Percentiles rank a stretch among this genome's conserved stretches.
These are phyloP conservation scores for Podospora australis DNA, from an alignment of 495 filamentous ascomycete species.

Conservation along the genomic window DNA sequence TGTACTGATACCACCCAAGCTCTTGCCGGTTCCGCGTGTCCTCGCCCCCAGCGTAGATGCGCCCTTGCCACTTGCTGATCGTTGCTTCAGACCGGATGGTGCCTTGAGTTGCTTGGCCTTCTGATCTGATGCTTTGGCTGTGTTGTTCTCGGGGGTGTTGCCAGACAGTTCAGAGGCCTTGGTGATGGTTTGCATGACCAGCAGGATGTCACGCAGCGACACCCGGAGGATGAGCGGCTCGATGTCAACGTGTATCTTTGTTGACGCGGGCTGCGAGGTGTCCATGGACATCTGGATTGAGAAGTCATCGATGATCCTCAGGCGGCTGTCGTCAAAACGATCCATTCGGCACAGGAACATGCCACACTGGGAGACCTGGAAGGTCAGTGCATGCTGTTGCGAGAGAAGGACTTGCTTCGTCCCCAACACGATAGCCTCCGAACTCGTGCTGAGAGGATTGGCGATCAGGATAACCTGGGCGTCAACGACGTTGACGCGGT, in stretches of 20 bases:
- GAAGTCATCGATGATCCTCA: slow-evolving; percentile 93
- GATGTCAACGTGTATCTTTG: slow-evolving; percentile 77
- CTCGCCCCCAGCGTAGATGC: slow-evolving; percentile 50
- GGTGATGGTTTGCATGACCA: slow-evolving; percentile 87
- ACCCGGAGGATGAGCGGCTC: slow-evolving; percentile 90
- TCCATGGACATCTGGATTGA: slow-evolving; percentile 86
- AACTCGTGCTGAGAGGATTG: slow-evolving; percentile 80
- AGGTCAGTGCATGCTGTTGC: slow-evolving; percentile 85
- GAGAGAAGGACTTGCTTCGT: slow-evolving; percentile 91
- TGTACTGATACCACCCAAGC: slow-evolving; percentile 6
- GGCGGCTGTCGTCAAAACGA: slow-evolving; percentile 75
- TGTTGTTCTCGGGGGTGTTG: slow-evolving; percentile 40
- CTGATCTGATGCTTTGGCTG: slow-evolving; percentile 32
- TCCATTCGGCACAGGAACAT: slow-evolving; percentile 99
- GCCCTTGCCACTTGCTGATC: slow-evolving; percentile 58
- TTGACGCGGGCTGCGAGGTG: slow-evolving; percentile 61
- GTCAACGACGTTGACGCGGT: slow-evolving; percentile 88
- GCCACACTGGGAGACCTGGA: slow-evolving; percentile 86
- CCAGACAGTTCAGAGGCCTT: slow-evolving; percentile 85
- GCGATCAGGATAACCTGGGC: slow-evolving; percentile 94
- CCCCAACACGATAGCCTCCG: slow-evolving; percentile 90
- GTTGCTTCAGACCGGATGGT: slow-evolving; percentile 47
- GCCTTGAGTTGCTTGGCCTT: slow-evolving; percentile 64
- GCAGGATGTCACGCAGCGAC: slow-evolving; percentile 87
- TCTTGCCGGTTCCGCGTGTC: slow-evolving; percentile 22